Base-by-base conservation (phyloP, 257 asterid genomes). In the Gynochthodes officinalis region DNA sequence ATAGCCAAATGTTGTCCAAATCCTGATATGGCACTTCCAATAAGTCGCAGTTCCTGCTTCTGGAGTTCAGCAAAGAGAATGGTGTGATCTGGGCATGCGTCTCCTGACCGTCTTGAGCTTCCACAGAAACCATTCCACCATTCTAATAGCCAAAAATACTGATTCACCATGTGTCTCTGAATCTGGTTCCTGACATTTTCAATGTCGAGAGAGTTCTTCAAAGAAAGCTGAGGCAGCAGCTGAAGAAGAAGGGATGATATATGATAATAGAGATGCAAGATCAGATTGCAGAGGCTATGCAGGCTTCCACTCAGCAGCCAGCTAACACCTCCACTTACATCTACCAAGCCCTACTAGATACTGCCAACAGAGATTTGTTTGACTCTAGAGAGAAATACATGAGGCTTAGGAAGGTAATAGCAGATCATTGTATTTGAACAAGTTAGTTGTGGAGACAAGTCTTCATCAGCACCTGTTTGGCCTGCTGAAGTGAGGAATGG, bases 201-300 rank as follows among this genome's bases (percentile, higher is more conserved):
- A 89, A 83, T 83, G 87, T 60, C 86, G 97, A 68, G 97, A 89
- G n/a, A 81, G 97, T 94, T 74, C 83, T 94, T 72, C 97, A 94
- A 62, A n/a, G n/a, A n/a, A 94, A 91, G 83, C 76, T 94, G 84
- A 86, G 99, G 65, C 95, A 82, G 68, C 99, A 94, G 80, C 66
- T 94, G 80, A 94, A 94, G 85, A 91, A 91, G 96, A 77, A 82
- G 97, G 74, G 99, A 94, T 37, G 99, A 91, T 40, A n/a, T n/a
- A 91, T 80, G 86, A 87, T 94, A 75, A 77, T 91, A 43, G 97
- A 94, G 85, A 94, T 91, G 99, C 99, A 94, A 76, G 97, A 94
- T 73, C 97, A 89, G 67, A 84, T 89, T 64, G 86, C 84, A 0
- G 96, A 94, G 63, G 80, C n/a, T n/a, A 80, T 94, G 75, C 97